A percentile compares a stretch with the other conserved stretches of the same genome.
These are phyloP conservation scores for Ilyonectria sp. DNA, from an alignment of 2,329 filamentous ascomycete species.

Conservation along the genomic window DNA sequence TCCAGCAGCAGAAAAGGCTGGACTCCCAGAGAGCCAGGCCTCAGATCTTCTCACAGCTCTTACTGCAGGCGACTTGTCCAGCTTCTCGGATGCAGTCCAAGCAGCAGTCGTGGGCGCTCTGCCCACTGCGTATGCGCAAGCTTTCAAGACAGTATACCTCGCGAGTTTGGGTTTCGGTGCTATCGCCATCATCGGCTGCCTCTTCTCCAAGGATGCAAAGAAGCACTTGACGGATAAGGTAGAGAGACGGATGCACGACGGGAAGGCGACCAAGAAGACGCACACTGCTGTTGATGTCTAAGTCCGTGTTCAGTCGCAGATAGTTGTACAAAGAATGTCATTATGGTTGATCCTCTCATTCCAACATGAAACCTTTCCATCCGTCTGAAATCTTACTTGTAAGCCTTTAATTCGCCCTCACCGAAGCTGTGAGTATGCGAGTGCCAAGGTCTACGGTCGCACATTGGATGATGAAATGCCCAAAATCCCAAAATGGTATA, in stretches of 20 bases:
- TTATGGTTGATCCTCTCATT: neutral
- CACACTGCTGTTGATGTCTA: conserved; percentile 7
- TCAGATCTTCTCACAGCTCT: conserved; percentile 53
- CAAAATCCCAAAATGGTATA: too few relatives aligned
- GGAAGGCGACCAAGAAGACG: conserved; percentile 27
- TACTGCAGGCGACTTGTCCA: conserved; percentile 48
- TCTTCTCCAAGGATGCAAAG: conserved; percentile 55
- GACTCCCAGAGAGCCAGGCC: conserved; percentile 51
- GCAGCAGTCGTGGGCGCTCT: conserved; percentile 48
- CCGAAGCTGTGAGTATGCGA: too few relatives aligned
- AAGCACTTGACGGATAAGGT: conserved; percentile 53
- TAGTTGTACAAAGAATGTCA: neutral
- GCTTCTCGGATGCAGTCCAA: conserved; percentile 51
- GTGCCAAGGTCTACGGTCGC: too few relatives aligned
- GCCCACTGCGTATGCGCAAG: conserved; percentile 55
- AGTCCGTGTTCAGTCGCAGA: neutral
- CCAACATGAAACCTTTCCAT: neutral
- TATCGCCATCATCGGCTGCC: conserved; percentile 54
- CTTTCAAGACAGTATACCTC: conserved; percentile 59
- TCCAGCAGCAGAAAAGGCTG: conserved; percentile 54
- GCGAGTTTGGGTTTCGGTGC: conserved; percentile 56
- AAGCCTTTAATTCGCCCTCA: neutral
- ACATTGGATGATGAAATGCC: too few relatives aligned
- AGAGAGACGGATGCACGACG: conserved; percentile 52
- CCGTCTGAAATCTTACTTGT: neutral